These are phyloP conservation scores for Smallanthus sonchifolius DNA, from an alignment of 129 eudicot species.

Conservation along the genomic window DNA sequence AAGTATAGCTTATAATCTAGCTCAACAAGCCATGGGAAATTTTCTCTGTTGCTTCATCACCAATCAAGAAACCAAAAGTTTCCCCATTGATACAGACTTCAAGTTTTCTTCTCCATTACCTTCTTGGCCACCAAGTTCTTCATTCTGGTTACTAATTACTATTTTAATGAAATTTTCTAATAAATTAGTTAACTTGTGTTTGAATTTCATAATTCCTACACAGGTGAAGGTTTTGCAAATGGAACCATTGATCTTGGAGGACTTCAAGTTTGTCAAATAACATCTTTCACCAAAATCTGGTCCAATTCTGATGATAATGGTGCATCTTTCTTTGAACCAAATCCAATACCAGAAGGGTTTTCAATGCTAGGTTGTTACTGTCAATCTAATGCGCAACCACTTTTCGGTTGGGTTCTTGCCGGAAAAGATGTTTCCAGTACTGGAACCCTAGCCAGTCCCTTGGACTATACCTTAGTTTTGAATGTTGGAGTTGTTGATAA, in stretches of 20 bases:
- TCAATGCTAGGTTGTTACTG: constrained; percentile 59
- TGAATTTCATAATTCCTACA: background rate
- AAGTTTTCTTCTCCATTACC: constrained; percentile 41
- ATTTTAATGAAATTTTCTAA: background rate
- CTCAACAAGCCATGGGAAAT: constrained; percentile 26
- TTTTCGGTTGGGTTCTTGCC: constrained; percentile 52
- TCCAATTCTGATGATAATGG: constrained; percentile 26
- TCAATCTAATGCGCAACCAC: constrained; percentile 53
- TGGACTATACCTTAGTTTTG: constrained; percentile 51
- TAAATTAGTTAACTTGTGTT: background rate
- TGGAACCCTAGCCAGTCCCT: constrained; percentile 36
- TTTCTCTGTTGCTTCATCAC: constrained; percentile 16
- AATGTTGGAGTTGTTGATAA: constrained; percentile 17
- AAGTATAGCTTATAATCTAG: background rate
- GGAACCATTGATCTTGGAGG: constrained; percentile 49
- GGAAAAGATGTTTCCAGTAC: constrained; percentile 36
- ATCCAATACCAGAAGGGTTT: constrained; percentile 52
- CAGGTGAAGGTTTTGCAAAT: constrained; percentile 46
- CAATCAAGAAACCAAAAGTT: background rate
- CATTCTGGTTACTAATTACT: background rate
- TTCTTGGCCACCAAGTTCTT: constrained; percentile 45
- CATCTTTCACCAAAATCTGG: constrained; percentile 37
- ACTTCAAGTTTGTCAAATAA: constrained; percentile 33
- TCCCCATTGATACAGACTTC: constrained; percentile 28
- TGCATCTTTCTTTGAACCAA: constrained; percentile 56